Evolutionary conservation across 306 rosid species (phyloP).

Genomic region (Dryas octopetala): DNA sequence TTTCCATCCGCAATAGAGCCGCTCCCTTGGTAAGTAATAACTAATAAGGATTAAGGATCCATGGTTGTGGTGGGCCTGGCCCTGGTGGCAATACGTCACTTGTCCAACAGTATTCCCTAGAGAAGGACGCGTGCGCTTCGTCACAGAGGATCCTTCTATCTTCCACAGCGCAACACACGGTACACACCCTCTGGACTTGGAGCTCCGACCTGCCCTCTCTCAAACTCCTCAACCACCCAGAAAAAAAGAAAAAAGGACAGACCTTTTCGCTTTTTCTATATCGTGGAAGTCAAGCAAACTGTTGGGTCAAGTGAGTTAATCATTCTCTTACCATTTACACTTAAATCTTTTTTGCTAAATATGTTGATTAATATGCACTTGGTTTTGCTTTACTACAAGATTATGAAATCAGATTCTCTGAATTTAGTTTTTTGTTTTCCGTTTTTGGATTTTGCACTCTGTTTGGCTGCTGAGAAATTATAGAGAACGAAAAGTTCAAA

Average conservation of each 20-base stretch:
- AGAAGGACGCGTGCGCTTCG: not conserved
- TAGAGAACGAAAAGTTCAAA: not conserved
- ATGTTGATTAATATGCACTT: not conserved
- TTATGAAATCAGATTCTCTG: not conserved
- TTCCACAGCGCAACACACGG: no score
- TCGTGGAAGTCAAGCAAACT: not conserved
- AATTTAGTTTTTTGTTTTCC: not conserved
- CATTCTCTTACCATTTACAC: not conserved
- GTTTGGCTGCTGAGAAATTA: slow-evolving; percentile 10
- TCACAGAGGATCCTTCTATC: not conserved
- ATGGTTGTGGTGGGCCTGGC: no score
- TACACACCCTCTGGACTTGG: not conserved
- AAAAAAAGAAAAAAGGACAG: not conserved
- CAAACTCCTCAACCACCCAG: not conserved
- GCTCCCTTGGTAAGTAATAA: no score
- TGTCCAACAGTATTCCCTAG: not conserved
- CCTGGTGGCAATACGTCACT: no score
- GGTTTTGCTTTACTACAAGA: slow-evolving; percentile 1
- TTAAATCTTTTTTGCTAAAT: not conserved
- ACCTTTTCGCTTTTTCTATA: not conserved
- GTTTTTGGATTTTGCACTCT: not conserved
- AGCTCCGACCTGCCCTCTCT: slow-evolving; percentile 1
- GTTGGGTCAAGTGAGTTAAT: slow-evolving; percentile 3
- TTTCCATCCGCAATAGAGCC: no score
- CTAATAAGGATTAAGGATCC: no score